Conservation (phyloP, 1,284 basidiomycete species). For the Malassezia equina region DNA sequence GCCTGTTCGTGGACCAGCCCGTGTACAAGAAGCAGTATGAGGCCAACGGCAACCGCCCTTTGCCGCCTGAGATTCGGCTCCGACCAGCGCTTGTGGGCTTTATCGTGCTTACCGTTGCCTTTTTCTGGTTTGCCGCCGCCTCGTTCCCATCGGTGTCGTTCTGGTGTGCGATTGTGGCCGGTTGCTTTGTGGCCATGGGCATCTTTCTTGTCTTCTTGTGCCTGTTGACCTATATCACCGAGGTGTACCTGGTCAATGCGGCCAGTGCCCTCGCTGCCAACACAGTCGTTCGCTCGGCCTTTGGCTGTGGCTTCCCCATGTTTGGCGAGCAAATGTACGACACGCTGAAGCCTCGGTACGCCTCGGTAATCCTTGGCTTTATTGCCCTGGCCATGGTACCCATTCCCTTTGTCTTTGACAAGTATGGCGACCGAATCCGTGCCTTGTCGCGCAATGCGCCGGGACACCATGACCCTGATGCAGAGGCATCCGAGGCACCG, state of each 20-base stretch:
- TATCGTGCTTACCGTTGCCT: conserved; percentile 45
- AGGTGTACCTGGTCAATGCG: conserved; percentile 52
- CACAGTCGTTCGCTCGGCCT: conserved; percentile 58
- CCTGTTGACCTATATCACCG: conserved; percentile 52
- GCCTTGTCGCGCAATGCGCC: conserved; percentile 49
- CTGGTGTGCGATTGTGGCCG: conserved; percentile 52
- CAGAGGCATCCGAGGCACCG: not conserved
- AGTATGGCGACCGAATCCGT: conserved; percentile 51
- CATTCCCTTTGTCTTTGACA: conserved; percentile 54
- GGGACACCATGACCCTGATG: not conserved
- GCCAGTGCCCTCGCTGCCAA: conserved; percentile 57
- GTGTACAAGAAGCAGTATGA: conserved; percentile 26
- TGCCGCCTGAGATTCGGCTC: conserved; percentile 38
- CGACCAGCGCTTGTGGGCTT: conserved; percentile 39
- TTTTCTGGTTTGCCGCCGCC: conserved; percentile 49
- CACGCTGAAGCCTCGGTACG: conserved; percentile 61
- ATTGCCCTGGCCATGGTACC: conserved; percentile 61
- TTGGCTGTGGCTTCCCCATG: conserved; percentile 55
- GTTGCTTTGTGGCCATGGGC: conserved; percentile 21
- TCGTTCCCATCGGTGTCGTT: conserved; percentile 44
- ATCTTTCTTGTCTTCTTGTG: conserved; percentile 56
- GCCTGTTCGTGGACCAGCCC: conserved; percentile 35
- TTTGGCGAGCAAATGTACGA: conserved; percentile 54
- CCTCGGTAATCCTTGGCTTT: conserved; percentile 63
- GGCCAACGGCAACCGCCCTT: conserved; percentile 21